phyloP scores from a whole-genome alignment of 225 moss, liverwort and hornwort genomes.

The Pleurozium schreberi region DNA sequence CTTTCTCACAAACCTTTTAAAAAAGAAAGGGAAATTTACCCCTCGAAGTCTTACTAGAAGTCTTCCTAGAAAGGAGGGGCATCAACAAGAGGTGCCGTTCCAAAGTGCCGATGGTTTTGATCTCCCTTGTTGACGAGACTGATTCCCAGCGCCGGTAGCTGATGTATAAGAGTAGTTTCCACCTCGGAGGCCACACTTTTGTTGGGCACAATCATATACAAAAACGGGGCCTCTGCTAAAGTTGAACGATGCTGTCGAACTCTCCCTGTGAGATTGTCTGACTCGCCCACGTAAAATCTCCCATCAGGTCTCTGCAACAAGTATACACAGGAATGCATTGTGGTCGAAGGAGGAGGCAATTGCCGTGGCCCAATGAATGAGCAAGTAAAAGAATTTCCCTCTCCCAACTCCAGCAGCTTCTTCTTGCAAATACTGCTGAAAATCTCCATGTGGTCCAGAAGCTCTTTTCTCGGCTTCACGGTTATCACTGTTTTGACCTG shows the following conservation, averaged over 20 bases:
- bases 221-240: conserved; percentile 47
- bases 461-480: not conserved
- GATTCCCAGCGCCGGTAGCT: conserved; percentile 48
- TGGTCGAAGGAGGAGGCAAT: conserved; percentile 73
- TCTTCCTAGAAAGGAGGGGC: conserved; percentile 38
- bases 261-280: conserved; percentile 64
- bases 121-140: conserved; percentile 67
- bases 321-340: conserved; percentile 83
- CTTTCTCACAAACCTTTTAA: not conserved
- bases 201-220: conserved; percentile 61
- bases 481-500: not conserved
- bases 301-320: conserved; percentile 77
- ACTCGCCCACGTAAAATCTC: conserved; percentile 81
- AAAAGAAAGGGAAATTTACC: not conserved
- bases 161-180: conserved; percentile 78
- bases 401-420: conserved; percentile 39
- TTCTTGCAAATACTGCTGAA: conserved; percentile 28
- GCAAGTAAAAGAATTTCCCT: conserved; percentile 5
- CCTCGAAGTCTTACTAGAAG: conserved; percentile 1
- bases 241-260: conserved; percentile 54
- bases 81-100: conserved; percentile 47
- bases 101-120: conserved; percentile 84
- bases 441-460: conserved; percentile 8
- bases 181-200: conserved; percentile 85
- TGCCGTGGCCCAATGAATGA: conserved; percentile 54